phyloP scores from a whole-genome alignment of 225 moss, liverwort and hornwort genomes.

The Marchantia paleacea region DNA sequence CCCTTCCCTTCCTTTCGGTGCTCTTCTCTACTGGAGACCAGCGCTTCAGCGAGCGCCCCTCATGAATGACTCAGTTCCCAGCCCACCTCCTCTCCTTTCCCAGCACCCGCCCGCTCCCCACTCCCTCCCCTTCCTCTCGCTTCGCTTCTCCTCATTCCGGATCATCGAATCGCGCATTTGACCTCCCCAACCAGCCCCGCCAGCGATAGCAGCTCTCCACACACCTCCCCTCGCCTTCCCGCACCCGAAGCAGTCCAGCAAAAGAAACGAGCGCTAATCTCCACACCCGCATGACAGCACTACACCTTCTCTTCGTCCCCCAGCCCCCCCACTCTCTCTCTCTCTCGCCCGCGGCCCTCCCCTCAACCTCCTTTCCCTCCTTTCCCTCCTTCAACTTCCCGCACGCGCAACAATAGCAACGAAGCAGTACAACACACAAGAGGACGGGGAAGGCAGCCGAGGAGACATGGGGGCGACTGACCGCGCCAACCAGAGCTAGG shows the following conservation, averaged over 20 bases:
- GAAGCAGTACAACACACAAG: background rate
- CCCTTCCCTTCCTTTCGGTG: too few relatives aligned
- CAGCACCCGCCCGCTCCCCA: background rate
- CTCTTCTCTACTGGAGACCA: background rate
- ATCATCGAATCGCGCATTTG: constrained; percentile 18
- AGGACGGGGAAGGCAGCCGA: background rate
- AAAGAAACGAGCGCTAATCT: background rate
- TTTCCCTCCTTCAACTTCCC: too few relatives aligned
- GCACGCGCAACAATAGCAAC: background rate
- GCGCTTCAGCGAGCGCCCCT: background rate
- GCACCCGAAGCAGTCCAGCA: background rate
- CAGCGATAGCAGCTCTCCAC: background rate
- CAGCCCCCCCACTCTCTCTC: background rate
- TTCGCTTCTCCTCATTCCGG: background rate
- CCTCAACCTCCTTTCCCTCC: too few relatives aligned
- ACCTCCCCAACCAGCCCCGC: background rate
- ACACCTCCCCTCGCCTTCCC: background rate
- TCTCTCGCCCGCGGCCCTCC: too few relatives aligned
- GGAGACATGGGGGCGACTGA: background rate
- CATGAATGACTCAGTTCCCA: background rate
- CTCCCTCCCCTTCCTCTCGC: background rate
- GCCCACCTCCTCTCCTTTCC: background rate
- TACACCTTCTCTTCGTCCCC: too few relatives aligned
- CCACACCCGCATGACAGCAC: too few relatives aligned
- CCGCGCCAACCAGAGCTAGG: background rate